Evolutionary conservation across 306 rosid genomes (phyloP).

Genomic region (Rosa lucieae): DNA sequence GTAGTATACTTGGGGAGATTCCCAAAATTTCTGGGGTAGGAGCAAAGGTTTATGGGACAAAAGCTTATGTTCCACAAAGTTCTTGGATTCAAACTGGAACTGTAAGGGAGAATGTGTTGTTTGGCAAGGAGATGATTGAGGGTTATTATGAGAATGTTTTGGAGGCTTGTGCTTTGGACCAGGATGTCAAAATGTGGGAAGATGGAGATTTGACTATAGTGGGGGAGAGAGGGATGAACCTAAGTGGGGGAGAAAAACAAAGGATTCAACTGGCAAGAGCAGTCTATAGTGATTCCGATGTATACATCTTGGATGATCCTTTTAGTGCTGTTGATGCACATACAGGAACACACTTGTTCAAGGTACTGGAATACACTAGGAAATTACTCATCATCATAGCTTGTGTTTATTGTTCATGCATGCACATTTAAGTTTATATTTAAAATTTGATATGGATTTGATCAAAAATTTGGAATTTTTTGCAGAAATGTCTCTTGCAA

Average conservation of each 20-base stretch:
- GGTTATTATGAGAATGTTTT: constrained; percentile 60
- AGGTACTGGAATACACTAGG: constrained; percentile 38
- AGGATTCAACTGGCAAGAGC: constrained; percentile 93
- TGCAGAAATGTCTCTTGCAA: constrained; percentile 84
- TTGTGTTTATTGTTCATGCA: constrained; percentile 11
- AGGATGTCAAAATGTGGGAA: constrained; percentile 69
- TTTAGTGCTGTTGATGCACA: constrained; percentile 96
- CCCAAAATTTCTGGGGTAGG: constrained; percentile 67
- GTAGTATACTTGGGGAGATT: constrained; percentile 74
- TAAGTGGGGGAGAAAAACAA: constrained; percentile 96
- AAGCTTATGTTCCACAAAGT: constrained; percentile 86
- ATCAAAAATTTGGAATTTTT: constrained; percentile 17
- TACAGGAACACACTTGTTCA: constrained; percentile 77
- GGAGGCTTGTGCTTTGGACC: constrained; percentile 76
- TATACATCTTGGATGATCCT: constrained; percentile 90
- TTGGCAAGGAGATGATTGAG: constrained; percentile 64
- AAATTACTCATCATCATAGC: not conserved
- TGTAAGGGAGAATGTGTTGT: constrained; percentile 74
- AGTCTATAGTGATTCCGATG: constrained; percentile 76
- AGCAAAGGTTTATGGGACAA: constrained; percentile 53
- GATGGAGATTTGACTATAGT: constrained; percentile 68
- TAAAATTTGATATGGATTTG: not conserved
- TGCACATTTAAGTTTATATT: not conserved
- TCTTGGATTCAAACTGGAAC: constrained; percentile 97
- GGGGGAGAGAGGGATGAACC: constrained; percentile 89